A percentile compares a stretch with the other conserved stretches of the same genome.
phyloP scores from a whole-genome alignment of 208 protist genomes.

The Wallacemonas sp. region DNA sequence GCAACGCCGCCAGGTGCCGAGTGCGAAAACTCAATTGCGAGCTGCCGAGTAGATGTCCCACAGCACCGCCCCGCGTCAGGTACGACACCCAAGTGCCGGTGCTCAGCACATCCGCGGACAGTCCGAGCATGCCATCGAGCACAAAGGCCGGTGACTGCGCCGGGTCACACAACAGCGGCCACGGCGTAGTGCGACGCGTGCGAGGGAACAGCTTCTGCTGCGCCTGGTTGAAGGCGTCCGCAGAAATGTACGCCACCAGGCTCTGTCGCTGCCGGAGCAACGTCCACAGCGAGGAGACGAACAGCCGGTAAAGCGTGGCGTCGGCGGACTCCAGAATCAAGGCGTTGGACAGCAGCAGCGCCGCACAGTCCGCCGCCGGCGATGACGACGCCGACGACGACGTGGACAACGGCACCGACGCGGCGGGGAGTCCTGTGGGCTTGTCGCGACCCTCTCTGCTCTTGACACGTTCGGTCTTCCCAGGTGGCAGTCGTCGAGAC shows the following conservation, averaged over 20 bases:
- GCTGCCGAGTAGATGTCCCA: constrained; percentile 52
- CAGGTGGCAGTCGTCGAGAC: neutral
- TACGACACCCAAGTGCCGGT: constrained; percentile 68
- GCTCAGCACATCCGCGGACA: constrained; percentile 71
- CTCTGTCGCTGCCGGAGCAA: constrained; percentile 40
- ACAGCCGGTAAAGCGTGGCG: constrained; percentile 50
- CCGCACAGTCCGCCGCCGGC: constrained; percentile 30
- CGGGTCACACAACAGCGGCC: constrained; percentile 29
- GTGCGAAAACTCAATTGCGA: constrained; percentile 48
- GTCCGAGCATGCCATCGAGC: constrained; percentile 49
- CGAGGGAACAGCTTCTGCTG: constrained; percentile 38
- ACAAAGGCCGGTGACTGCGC: constrained; percentile 59
- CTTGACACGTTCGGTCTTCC: neutral
- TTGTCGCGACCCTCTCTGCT: no score
- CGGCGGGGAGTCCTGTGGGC: no score
- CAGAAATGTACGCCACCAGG: constrained; percentile 47
- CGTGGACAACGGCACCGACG: neutral
- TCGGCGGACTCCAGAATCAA: constrained; percentile 71
- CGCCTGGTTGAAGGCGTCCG: constrained; percentile 28
- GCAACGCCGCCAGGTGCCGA: constrained; percentile 68
- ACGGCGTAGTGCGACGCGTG: neutral
- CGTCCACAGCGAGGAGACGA: constrained; percentile 37
- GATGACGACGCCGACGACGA: neutral
- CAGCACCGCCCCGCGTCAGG: constrained; percentile 53
- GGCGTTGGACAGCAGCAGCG: constrained; percentile 60